These are phyloP conservation scores for Avena eriantha DNA, from an alignment of 176 grass and related monocot genomes.

Conservation along the genomic window DNA sequence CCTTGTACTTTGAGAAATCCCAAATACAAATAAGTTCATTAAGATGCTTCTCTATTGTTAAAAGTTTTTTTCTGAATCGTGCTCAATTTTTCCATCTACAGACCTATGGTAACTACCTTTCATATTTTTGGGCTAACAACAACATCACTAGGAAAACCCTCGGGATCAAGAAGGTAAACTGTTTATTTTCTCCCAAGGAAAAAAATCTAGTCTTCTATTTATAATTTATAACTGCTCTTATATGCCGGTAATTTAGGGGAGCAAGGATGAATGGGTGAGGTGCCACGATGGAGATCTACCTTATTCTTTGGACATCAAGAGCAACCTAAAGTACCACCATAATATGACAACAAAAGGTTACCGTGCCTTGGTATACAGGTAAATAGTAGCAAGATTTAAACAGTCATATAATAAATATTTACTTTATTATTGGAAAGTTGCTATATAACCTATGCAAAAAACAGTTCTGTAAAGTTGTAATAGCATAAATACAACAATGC, in stretches of 20 bases:
- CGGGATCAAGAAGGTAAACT: neutral
- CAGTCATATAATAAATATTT: neutral
- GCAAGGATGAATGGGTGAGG: slow-evolving; percentile 49
- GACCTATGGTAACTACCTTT: slow-evolving; percentile 45
- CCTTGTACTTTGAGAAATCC: neutral
- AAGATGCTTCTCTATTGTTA: neutral
- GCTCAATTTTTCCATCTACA: slow-evolving; percentile 18
- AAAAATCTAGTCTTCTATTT: neutral
- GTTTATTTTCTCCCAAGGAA: neutral
- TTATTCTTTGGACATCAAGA: slow-evolving; percentile 2
- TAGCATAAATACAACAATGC: neutral
- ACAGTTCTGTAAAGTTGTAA: neutral
- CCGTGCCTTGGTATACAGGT: slow-evolving; percentile 55
- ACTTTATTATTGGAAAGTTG: neutral
- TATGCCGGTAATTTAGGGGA: slow-evolving; percentile 34
- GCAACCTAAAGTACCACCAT: slow-evolving; percentile 44
- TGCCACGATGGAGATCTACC: slow-evolving; percentile 42
- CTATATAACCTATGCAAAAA: neutral
- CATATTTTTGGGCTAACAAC: neutral
- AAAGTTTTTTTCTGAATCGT: neutral
- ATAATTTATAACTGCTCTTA: neutral
- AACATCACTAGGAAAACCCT: slow-evolving; percentile 34
- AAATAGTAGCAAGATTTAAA: neutral
- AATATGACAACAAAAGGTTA: slow-evolving; percentile 53
- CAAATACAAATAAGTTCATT: neutral